phyloP scores from a whole-genome alignment of 1,139 yeast species.

The Citeromyces siamensis region DNA sequence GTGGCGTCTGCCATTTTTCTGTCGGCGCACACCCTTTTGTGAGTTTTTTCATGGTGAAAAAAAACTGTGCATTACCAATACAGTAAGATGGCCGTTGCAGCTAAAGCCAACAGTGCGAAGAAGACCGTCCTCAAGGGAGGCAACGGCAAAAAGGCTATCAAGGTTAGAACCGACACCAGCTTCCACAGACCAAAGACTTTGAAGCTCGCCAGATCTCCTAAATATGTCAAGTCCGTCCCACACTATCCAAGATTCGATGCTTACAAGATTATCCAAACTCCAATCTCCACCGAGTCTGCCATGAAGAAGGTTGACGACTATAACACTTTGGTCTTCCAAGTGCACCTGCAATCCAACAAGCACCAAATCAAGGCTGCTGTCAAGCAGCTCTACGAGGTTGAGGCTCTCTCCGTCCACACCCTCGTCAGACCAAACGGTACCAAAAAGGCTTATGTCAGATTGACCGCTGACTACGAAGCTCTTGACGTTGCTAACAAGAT shows the following conservation, averaged over 20 bases:
- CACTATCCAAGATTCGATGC: conserved; percentile 97
- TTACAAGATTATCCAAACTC: conserved; percentile 88
- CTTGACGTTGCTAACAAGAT: conserved; percentile 99
- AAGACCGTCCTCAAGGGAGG: conserved; percentile 98
- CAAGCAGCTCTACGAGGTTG: conserved; percentile 96
- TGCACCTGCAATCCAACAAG: conserved; percentile 94
- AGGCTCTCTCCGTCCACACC: conserved; percentile 89
- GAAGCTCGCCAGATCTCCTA: conserved; percentile 87
- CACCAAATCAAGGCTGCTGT: conserved; percentile 97
- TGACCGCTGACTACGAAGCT: conserved; percentile 99
- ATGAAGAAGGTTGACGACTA: conserved; percentile 99
- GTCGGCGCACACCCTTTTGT: conserved; percentile 1
- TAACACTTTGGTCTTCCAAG: conserved; percentile 98
- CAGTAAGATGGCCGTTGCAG: conserved; percentile 18
- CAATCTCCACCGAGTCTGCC: conserved; percentile 97
- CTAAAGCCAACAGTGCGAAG: conserved; percentile 95
- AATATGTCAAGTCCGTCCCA: conserved; percentile 94
- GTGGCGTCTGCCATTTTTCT: conserved; percentile 6
- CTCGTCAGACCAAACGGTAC: conserved; percentile 98
- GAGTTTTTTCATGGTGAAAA: background rate
- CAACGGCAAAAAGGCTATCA: conserved; percentile 79
- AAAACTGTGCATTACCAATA: conserved; percentile 1
- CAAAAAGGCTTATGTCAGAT: conserved; percentile 99
- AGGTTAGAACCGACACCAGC: conserved; percentile 91
- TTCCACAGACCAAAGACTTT: conserved; percentile 98